Percentiles rank a stretch among this genome's conserved stretches.
These are phyloP conservation scores for Leishmania amazonensis DNA, from an alignment of 208 protist species.

Conservation along the genomic window DNA sequence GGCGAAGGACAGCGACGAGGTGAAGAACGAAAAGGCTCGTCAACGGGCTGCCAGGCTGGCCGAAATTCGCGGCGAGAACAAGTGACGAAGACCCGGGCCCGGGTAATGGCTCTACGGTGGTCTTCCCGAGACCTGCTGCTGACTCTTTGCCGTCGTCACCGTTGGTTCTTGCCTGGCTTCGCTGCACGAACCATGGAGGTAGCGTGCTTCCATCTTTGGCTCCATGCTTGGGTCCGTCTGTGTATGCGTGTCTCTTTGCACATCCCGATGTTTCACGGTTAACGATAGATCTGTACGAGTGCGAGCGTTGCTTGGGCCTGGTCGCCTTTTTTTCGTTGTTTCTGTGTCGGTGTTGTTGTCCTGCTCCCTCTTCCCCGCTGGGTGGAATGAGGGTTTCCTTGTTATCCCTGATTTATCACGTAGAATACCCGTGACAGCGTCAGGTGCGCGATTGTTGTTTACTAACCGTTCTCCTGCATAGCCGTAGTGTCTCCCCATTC, in stretches of 20 bases:
- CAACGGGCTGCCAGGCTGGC: conserved; percentile 69
- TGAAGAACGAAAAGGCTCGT: conserved; percentile 75
- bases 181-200: neutral
- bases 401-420: neutral
- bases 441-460: neutral
- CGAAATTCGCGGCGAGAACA: conserved; percentile 37
- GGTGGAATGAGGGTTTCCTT: neutral
- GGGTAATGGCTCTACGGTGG: neutral
- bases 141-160: neutral
- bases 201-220: neutral
- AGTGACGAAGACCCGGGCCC: neutral
- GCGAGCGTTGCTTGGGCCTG: neutral
- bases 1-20: conserved; percentile 49
- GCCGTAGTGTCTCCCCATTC: neutral
- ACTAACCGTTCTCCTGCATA: neutral
- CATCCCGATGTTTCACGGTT: neutral
- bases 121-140: neutral
- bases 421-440: neutral
- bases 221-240: neutral
- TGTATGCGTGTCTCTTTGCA: neutral
- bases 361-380: neutral
- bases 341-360: neutral
- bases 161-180: neutral
- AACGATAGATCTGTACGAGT: neutral
- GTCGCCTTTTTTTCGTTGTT: neutral